Evolutionary conservation across 208 protist genomes (phyloP), one percentile per base, ranked within the genome.

Genomic region (Blechomonas ayalai): DNA sequence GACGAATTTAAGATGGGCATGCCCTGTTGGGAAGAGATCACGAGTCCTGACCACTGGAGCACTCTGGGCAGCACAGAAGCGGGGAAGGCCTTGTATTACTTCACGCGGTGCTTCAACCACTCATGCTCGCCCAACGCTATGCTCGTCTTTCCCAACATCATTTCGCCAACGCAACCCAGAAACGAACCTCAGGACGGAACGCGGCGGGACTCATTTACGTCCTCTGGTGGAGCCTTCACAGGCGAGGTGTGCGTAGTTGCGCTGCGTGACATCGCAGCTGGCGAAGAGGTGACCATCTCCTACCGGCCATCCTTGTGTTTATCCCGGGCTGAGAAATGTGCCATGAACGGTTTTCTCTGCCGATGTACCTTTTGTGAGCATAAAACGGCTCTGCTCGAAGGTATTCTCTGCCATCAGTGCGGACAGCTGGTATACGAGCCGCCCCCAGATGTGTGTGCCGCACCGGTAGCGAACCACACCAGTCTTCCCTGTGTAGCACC

Each of bases 281-380:
- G 73, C 6, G 81, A 86, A 49, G 76, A 85, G 53, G 55, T 90
- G 28, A 81, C 73, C 31, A 57, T 90, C 12, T 73, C 76, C 8
- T 90, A 83, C 52, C 48, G 74, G 22, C 36, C 73, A 3, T 72
- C 69, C 32, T 13, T 74, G 32, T 59, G 70, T 13, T 33, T 64
- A 5, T 39, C 60, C 4, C 43, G 22, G 12, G 33, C 28, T 8
- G 46, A 64, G 51, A 76, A 69, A 22, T 1, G 34, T 2, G 28
- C 52, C 1, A 42, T 45, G 6, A 51, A 71, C 27, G 54, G 60
- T 6, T 84, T 83, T 56, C 25, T 0, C 18, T 89, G 80, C 32
- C 40, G 43, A 4, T 89, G 80, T 47, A 2, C 8, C 13, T 66
- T 75, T 22, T 89, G 80, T 56, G 42, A 45, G 0, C 27, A 24